These are phyloP conservation scores for Cutaneotrichosporon arboriforme DNA, from an alignment of 1,284 basidiomycete genomes.

Conservation along the genomic window DNA sequence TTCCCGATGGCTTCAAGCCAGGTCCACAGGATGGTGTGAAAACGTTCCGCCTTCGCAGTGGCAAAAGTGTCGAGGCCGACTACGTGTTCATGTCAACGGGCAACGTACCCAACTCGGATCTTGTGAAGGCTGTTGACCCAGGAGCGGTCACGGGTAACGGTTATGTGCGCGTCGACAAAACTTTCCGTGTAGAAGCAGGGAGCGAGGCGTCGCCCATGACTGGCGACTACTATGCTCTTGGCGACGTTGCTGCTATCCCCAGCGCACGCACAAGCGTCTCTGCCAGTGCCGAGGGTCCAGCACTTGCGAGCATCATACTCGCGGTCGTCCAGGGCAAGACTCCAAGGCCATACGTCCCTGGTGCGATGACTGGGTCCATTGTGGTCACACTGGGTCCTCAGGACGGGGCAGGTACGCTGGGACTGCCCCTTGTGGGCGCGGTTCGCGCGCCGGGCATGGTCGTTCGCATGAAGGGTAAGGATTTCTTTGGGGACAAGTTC, in stretches of 20 bases:
- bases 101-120: slow-evolving; percentile 43
- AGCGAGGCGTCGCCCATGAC: slow-evolving; percentile 15
- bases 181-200: slow-evolving; percentile 29
- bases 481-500: slow-evolving; percentile 31
- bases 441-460: slow-evolving; percentile 24
- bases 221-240: slow-evolving; percentile 42
- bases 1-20: slow-evolving; percentile 23
- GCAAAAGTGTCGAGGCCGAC: slow-evolving; percentile 44
- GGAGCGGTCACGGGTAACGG: slow-evolving; percentile 31
- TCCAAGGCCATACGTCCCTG: slow-evolving; percentile 24
- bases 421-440: slow-evolving; percentile 23
- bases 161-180: slow-evolving; percentile 41
- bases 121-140: slow-evolving; percentile 39
- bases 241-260: slow-evolving; percentile 36
- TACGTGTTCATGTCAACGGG: slow-evolving; percentile 49
- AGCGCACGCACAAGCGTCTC: slow-evolving; percentile 35
- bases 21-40: slow-evolving; percentile 25
- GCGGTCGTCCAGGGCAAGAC: slow-evolving; percentile 29
- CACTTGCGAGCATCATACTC: slow-evolving; percentile 25
- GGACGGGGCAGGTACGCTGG: slow-evolving; percentile 26
- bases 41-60: slow-evolving; percentile 35
- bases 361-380: slow-evolving; percentile 24
- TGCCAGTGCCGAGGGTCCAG: slow-evolving; percentile 15
- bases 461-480: slow-evolving; percentile 29
- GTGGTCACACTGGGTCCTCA: slow-evolving; percentile 33